These are phyloP conservation scores for Panaeolus papilionaceus DNA, from an alignment of 768 basidiomycete species.

Conservation along the genomic window DNA sequence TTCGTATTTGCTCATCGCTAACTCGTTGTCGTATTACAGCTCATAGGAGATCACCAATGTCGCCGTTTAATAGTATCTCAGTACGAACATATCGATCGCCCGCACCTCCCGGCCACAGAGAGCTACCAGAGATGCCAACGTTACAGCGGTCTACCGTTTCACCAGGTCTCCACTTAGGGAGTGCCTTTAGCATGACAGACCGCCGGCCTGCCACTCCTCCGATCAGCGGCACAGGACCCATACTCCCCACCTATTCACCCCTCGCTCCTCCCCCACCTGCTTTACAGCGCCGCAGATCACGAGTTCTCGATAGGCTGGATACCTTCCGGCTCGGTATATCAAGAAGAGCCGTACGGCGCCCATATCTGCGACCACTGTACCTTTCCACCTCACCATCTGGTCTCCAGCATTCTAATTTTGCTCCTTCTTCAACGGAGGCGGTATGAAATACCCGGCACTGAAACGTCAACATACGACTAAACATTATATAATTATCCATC, in stretches of 20 bases:
- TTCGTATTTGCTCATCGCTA: neutral
- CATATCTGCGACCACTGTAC: neutral
- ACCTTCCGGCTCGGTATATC: neutral
- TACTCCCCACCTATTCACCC: neutral
- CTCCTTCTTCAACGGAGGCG: neutral
- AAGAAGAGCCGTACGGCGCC: neutral
- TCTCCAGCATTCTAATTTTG: neutral
- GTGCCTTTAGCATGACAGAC: neutral
- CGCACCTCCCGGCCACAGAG: neutral
- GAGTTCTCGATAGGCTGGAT: neutral
- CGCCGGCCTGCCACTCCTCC: neutral
- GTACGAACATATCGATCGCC: neutral
- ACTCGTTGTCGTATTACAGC: neutral
- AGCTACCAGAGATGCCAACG: neutral
- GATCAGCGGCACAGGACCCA: neutral
- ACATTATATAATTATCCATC: neutral
- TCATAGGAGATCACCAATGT: conserved; percentile 4
- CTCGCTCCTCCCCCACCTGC: neutral
- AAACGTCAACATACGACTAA: neutral
- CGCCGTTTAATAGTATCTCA: neutral
- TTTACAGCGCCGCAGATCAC: neutral
- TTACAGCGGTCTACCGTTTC: neutral
- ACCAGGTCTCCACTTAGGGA: neutral
- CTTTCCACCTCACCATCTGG: neutral
- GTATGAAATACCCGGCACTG: neutral